Percentiles rank a stretch among this genome's conserved stretches.
phyloP scores from a whole-genome alignment of 108 stramenopile species.

The Stephanodiscus triporus region DNA sequence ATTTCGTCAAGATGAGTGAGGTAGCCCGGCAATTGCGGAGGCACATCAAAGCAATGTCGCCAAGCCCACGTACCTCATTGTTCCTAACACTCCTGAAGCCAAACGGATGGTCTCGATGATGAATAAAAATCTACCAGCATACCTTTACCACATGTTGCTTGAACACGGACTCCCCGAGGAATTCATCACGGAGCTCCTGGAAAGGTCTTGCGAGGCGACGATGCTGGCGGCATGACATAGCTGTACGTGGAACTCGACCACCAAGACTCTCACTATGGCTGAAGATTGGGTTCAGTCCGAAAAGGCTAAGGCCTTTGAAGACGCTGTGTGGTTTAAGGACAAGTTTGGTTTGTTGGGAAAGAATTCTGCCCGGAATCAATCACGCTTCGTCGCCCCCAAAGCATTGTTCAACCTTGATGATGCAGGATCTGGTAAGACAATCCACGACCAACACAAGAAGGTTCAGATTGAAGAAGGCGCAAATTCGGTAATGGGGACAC shows the following conservation, averaged over 20 bases:
- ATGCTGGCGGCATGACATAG: neutral
- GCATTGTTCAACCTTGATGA: neutral
- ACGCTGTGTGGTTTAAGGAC: neutral
- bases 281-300: neutral
- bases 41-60: neutral
- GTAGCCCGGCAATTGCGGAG: neutral
- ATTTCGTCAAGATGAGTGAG: no score
- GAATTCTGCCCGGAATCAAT: neutral
- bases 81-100: neutral
- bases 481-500: neutral
- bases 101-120: neutral
- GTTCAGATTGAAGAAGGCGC: neutral
- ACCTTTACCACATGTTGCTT: neutral
- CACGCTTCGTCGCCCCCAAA: no score
- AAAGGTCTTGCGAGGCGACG: neutral
- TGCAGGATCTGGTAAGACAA: neutral
- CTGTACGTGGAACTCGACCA: neutral
- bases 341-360: neutral
- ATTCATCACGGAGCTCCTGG: neutral
- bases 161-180: neutral
- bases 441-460: neutral
- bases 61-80: neutral
- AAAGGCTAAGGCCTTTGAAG: neutral
- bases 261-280: neutral
- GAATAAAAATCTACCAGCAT: constrained; percentile 4